Base-by-base conservation (phyloP, 78 protist genomes). In the Guillardia theta region DNA sequence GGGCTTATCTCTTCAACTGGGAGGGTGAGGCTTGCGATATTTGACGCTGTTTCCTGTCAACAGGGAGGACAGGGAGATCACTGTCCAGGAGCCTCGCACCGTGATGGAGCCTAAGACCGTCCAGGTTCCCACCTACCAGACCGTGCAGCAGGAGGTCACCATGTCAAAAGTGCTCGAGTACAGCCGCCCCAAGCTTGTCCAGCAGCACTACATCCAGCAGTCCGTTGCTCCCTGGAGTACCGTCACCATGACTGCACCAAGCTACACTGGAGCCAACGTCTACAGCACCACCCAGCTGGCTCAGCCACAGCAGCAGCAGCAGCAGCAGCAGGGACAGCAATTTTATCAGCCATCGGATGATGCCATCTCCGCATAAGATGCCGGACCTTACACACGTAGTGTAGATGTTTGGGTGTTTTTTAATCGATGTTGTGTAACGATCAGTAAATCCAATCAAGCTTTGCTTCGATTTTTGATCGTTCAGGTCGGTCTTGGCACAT, bases 71-170 rank as follows among this genome's bases (percentile, higher is more conserved):
- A 36, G 36, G 83, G 6, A 22, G 1, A 70, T 70, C 83, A 70
- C 83, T 43, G 83, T 22, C 46, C 83, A 70, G 83, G 83, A 22
- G 5, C 83, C 83, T 24, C 83, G 83, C 83, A 70, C 83, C 4
- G 22, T 70, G 46, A 70, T 70, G 83, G 83, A 70, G 83, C 33
- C 33, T 24, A 24, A 70, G 83, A 70, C 22, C 21, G 22, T 70
- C 41, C 83, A 70, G 83, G 83, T 70, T 24, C 83, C 83, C 83
- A n/a, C n/a, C n/a, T n/a, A n/a, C n/a, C 33, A 33, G 83, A 70
- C 36, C 46, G 45, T 33, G 6, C 45, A 33, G 41, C 83, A 24
- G 45, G 15, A 22, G 36, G 83, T 24, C 0, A 70, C 83, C 83
- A 24, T 24, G 41, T 1, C 9, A 12, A 70, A 24, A 12, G 36